phyloP scores from a whole-genome alignment of 2,329 filamentous ascomycete species.

The Didymella glomerata region DNA sequence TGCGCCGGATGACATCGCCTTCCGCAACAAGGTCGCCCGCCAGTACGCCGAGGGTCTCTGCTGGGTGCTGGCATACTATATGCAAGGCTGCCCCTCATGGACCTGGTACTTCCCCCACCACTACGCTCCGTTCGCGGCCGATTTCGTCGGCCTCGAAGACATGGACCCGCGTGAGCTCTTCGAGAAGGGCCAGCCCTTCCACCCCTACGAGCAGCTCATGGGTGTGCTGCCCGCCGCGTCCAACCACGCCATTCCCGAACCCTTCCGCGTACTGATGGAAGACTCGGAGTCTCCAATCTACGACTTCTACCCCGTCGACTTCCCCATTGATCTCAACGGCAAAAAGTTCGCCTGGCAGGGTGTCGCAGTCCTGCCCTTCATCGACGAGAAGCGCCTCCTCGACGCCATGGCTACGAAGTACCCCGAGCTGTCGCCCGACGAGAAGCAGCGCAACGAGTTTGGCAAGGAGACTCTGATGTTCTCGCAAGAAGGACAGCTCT shows the following conservation, averaged over 20 bases:
- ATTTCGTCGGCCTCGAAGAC: constrained; percentile 84
- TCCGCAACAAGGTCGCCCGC: constrained; percentile 85
- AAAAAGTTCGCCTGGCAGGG: constrained; percentile 99
- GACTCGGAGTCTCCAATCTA: constrained; percentile 89
- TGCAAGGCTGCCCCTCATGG: constrained; percentile 98
- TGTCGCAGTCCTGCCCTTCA: constrained; percentile 91
- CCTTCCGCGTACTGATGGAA: constrained; percentile 92
- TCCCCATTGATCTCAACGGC: constrained; percentile 91
- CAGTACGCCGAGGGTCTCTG: constrained; percentile 94
- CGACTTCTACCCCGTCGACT: constrained; percentile 96
- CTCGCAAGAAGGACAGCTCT: constrained; percentile 83
- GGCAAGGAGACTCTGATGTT: constrained; percentile 85
- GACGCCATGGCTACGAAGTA: constrained; percentile 85
- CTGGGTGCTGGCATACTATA: constrained; percentile 97
- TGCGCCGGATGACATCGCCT: constrained; percentile 79
- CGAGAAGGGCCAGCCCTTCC: constrained; percentile 80
- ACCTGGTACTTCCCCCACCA: constrained; percentile 99
- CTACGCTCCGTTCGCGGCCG: constrained; percentile 95
- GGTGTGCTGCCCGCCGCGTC: constrained; percentile 94
- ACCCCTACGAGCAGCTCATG: constrained; percentile 97
- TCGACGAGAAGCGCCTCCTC: constrained; percentile 87
- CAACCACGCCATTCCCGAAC: constrained; percentile 85
- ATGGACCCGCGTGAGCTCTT: constrained; percentile 76
- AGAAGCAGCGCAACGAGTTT: constrained; percentile 77
- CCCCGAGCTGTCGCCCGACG: constrained; percentile 77